A percentile compares a stretch with the other conserved stretches of the same genome.
Evolutionary conservation across 768 basidiomycete species (phyloP).

Genomic region (Collybia mongolica): DNA sequence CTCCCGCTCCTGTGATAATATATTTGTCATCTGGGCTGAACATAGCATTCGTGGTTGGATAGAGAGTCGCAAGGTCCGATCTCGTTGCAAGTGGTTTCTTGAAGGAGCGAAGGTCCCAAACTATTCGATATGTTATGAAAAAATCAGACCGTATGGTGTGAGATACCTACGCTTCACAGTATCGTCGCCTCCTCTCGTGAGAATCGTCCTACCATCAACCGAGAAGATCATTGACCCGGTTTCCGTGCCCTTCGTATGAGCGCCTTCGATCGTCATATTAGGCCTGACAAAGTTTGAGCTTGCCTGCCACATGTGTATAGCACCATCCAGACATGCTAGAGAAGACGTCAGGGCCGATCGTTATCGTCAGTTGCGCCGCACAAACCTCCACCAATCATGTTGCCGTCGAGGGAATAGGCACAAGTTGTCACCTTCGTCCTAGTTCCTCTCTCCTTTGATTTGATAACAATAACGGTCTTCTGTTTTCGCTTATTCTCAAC

Average conservation of each 20-base stretch:
- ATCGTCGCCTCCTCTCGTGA: slow-evolving; percentile 92
- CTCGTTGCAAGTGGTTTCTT: slow-evolving; percentile 82
- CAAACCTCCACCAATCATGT: slow-evolving; percentile 82
- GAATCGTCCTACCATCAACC: slow-evolving; percentile 79
- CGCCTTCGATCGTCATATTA: slow-evolving; percentile 80
- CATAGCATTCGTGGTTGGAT: slow-evolving; percentile 90
- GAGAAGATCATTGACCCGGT: slow-evolving; percentile 88
- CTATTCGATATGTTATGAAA: slow-evolving; percentile 35
- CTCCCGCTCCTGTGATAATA: slow-evolving; percentile 81
- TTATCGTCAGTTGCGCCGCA: slow-evolving; percentile 8
- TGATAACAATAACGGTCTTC: slow-evolving; percentile 94
- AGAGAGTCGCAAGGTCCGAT: slow-evolving; percentile 67
- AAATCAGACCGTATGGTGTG: neutral
- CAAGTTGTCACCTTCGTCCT: slow-evolving; percentile 90
- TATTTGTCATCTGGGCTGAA: slow-evolving; percentile 95
- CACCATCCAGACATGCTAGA: slow-evolving; percentile 88
- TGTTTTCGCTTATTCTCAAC: slow-evolving; percentile 90
- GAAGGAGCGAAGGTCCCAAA: slow-evolving; percentile 93
- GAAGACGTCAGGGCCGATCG: neutral
- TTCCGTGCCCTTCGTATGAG: slow-evolving; percentile 84
- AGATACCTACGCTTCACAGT: slow-evolving; percentile 84
- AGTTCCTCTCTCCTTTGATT: slow-evolving; percentile 92
- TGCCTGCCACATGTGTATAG: slow-evolving; percentile 91
- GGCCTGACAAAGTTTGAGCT: slow-evolving; percentile 93
- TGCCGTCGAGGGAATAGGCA: slow-evolving; percentile 88